Evolutionary conservation across 2,329 filamentous ascomycete species (phyloP), one percentile per base, ranked within the genome.

Genomic region (Fusarium xyrophilum): DNA sequence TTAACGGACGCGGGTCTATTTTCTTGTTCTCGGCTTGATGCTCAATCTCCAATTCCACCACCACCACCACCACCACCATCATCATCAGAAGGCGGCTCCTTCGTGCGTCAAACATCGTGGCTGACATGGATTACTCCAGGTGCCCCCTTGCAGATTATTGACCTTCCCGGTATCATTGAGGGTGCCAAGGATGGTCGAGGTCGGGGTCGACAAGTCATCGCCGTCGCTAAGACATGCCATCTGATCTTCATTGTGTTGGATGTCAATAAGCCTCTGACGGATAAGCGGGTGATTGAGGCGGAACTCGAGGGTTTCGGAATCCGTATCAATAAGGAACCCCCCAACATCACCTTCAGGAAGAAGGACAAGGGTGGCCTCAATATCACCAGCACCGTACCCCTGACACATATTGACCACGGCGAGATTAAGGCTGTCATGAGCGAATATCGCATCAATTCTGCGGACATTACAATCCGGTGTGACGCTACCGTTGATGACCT

Each of bases 261-360:
- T 77, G 96, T 99, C 76, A 98, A 98, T 83, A 99, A 99, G 82
- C 96, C 96, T 27, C 84, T 99, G 73, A 97, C 95, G 19, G 96
- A 99, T 82, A 99, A 99, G 85, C 89, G 93, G 65, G 86, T 99
- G 68, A 99, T 99, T 76, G 96, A 99, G 82, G 86, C 88, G 53
- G 96, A 99, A 82, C 82, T 99, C 78, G 96, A 99, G 79, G 96
- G 96, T 11, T 99, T 99, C 75, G 96, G 96, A 35, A 97, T 99
- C 77, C 88, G 96, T 59, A 95, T 98, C 84, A 99, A 99, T 85
- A 99, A 98, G 84, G 83, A 89, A 74, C 96, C 96, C 28, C 96
- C 96, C 40, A 99, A 99, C 79, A 99, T 99, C 76, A 92, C 96
- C n/a, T 97, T 97, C 85, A 96, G 91, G 82, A 99, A 99, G 86